These are phyloP conservation scores for Neonectria ditissima DNA, from an alignment of 2,329 filamentous ascomycete species.

Conservation along the genomic window DNA sequence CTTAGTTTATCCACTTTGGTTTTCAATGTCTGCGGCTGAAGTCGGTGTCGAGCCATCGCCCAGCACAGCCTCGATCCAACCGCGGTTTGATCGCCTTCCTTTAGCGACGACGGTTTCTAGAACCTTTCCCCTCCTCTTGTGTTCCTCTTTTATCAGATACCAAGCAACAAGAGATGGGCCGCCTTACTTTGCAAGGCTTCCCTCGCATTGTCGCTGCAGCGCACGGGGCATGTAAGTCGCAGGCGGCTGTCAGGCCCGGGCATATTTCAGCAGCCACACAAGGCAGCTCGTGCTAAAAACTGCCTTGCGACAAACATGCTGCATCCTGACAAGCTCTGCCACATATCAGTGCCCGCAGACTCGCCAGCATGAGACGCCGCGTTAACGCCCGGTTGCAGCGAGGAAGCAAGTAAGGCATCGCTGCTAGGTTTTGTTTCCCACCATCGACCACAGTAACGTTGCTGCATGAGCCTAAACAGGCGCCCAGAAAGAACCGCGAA, in stretches of 20 bases:
- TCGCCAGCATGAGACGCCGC: slow-evolving; percentile 2
- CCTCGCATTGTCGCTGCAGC: not conserved
- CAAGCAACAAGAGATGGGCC: slow-evolving; percentile 8
- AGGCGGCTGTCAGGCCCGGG: slow-evolving; percentile 11
- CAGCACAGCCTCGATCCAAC: slow-evolving; percentile 33
- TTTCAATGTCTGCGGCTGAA: slow-evolving; percentile 42
- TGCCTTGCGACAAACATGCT: slow-evolving; percentile 30
- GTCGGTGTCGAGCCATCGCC: slow-evolving; percentile 28
- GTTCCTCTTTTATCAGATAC: not conserved
- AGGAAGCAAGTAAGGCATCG: not conserved
- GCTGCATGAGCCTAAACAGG: slow-evolving; percentile 3
- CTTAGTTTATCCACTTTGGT: slow-evolving; percentile 20
- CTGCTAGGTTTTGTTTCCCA: not conserved
- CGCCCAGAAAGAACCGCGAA: not conserved
- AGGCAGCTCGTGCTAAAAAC: slow-evolving; percentile 21
- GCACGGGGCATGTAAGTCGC: slow-evolving; percentile 11
- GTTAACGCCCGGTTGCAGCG: slow-evolving; percentile 22
- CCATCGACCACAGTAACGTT: not conserved
- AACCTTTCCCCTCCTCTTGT: slow-evolving; percentile 21
- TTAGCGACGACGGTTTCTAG: slow-evolving; percentile 29
- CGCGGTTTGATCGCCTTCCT: slow-evolving; percentile 10
- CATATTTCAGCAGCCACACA: slow-evolving; percentile 8
- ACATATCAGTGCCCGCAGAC: slow-evolving; percentile 2
- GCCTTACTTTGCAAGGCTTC: slow-evolving; percentile 11
- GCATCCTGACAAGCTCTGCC: slow-evolving; percentile 16